Evolutionary conservation across 1,139 yeast genomes (phyloP).

Genomic region (Zygoascus meyerae): DNA sequence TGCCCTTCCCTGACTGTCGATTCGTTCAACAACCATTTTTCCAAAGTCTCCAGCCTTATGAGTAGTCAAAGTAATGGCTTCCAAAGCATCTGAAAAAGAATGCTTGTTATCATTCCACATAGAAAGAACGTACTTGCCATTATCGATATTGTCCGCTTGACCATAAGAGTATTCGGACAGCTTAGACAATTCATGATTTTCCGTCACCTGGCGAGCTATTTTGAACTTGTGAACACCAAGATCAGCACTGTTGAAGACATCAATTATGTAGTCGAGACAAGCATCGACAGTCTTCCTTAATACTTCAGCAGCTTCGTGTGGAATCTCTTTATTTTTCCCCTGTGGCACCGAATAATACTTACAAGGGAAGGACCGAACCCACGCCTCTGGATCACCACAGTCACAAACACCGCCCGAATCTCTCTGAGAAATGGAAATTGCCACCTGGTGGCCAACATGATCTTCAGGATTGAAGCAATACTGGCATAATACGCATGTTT

Average conservation of each 20-base stretch:
- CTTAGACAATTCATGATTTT: conserved; percentile 30
- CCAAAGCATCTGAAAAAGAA: conserved; percentile 69
- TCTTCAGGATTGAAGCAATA: conserved; percentile 65
- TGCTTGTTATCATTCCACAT: conserved; percentile 77
- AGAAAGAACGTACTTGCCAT: conserved; percentile 49
- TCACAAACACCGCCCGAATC: conserved; percentile 95
- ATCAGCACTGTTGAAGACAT: conserved; percentile 51
- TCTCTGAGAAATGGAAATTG: conserved; percentile 64
- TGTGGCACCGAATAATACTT: conserved; percentile 29
- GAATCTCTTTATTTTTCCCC: conserved; percentile 22
- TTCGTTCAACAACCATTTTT: conserved; percentile 61
- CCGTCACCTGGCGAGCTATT: conserved; percentile 22
- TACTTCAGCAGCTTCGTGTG: conserved; percentile 28
- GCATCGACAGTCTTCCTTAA: conserved; percentile 43
- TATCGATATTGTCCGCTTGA: conserved; percentile 41
- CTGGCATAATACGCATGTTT: conserved; percentile 80
- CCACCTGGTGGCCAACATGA: conserved; percentile 73
- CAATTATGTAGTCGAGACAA: conserved; percentile 68
- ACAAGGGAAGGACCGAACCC: conserved; percentile 56
- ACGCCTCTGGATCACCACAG: conserved; percentile 87
- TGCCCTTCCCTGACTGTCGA: conserved; percentile 64
- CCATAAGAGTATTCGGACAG: conserved; percentile 38
- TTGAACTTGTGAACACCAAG: conserved; percentile 33
- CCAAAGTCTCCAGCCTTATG: conserved; percentile 64
- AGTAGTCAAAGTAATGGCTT: conserved; percentile 59